phyloP scores from a whole-genome alignment of 371 early-diverging fungal genomes.

The Chytridium lagenaria region DNA sequence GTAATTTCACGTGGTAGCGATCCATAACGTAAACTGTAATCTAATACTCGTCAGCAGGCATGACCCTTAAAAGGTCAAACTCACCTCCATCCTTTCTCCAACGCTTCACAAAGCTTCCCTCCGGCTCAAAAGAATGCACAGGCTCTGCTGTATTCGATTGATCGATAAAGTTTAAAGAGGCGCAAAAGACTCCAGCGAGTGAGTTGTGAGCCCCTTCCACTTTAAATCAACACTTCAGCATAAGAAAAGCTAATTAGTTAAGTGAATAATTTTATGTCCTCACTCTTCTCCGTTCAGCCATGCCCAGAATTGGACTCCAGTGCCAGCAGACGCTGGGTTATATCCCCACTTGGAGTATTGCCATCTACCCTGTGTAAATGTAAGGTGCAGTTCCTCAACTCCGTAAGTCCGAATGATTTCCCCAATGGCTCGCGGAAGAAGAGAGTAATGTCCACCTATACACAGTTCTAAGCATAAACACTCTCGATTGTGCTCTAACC shows the following conservation, averaged over 20 bases:
- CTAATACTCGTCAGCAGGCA: not conserved
- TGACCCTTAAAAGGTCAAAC: not conserved
- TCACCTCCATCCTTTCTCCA: not conserved
- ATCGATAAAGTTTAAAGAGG: constrained; percentile 93
- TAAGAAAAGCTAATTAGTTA: not conserved
- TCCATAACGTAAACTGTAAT: constrained; percentile 68
- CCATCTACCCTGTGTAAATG: constrained; percentile 92
- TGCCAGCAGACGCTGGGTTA: constrained; percentile 64
- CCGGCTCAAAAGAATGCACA: constrained; percentile 64
- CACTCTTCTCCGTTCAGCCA: constrained; percentile 71
- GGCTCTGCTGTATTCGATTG: constrained; percentile 78
- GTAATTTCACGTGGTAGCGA: constrained; percentile 88
- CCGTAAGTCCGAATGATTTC: constrained; percentile 78
- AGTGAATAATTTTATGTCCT: not conserved
- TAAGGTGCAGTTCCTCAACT: constrained; percentile 80
- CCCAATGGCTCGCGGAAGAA: constrained; percentile 73
- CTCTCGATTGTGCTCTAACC: not conserved
- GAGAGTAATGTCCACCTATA: constrained; percentile 32
- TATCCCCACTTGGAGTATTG: constrained; percentile 80
- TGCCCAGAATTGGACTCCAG: constrained; percentile 82
- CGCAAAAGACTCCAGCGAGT: constrained; percentile 92
- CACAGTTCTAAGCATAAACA: not conserved
- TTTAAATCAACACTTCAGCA: constrained; percentile 62
- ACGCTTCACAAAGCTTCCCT: constrained; percentile 12
- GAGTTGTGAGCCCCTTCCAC: constrained; percentile 90